Evolutionary conservation across 148 eudicot species (phyloP).

Genomic region (Chenopodium berlandieri): DNA sequence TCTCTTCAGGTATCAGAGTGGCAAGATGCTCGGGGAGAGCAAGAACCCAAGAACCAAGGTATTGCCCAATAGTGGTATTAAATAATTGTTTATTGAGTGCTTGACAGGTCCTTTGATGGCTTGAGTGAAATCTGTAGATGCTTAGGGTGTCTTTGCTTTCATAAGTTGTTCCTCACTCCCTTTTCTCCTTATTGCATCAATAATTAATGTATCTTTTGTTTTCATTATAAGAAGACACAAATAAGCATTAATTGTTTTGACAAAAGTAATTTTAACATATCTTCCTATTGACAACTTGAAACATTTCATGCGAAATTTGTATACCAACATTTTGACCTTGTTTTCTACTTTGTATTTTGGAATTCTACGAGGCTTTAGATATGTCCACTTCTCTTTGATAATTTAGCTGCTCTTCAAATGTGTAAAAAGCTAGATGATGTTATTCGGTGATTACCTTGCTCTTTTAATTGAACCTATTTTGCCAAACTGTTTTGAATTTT

Average conservation of each 20-base stretch:
- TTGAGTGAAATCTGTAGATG: background rate
- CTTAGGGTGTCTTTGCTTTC: background rate
- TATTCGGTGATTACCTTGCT: background rate
- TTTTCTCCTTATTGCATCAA: background rate
- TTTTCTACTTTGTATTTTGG: background rate
- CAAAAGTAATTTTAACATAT: background rate
- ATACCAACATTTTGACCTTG: background rate
- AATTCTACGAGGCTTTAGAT: background rate
- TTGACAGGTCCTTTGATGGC: background rate
- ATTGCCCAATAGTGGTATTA: background rate
- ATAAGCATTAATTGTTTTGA: background rate
- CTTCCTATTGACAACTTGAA: background rate
- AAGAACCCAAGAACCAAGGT: constrained; percentile 30
- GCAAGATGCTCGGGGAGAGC: constrained; percentile 38
- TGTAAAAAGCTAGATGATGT: background rate
- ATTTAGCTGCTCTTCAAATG: background rate
- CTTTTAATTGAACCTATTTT: background rate
- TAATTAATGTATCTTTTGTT: background rate
- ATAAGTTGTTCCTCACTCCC: background rate
- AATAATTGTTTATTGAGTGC: background rate
- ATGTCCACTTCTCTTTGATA: background rate
- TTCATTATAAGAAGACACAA: background rate
- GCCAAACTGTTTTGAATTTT: background rate
- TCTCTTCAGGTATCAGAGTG: constrained; percentile 25
- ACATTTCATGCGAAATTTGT: background rate